Conservation (phyloP, 1,139 yeast genomes). For the Taphrina confusa region DNA sequence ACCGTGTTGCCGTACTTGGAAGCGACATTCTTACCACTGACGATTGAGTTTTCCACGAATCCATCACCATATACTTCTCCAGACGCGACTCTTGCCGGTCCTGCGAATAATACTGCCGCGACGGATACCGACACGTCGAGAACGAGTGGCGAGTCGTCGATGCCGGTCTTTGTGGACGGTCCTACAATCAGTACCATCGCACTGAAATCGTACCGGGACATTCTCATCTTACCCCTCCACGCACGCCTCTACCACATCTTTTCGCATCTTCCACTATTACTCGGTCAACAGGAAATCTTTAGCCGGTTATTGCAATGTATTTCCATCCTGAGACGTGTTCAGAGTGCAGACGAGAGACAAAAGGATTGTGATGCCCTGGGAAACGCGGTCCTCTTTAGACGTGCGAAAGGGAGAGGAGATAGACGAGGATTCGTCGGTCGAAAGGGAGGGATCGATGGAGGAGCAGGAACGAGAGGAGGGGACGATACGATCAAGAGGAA, state of each 20-base stretch:
- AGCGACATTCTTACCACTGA: conserved; percentile 63
- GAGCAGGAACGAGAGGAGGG: too few relatives aligned
- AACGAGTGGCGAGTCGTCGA: not conserved
- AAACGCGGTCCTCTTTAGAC: conserved; percentile 33
- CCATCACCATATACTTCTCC: conserved; percentile 42
- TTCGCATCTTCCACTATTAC: conserved; percentile 31
- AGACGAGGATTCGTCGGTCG: conserved; percentile 33
- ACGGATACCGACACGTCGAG: not conserved
- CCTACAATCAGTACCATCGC: conserved; percentile 45
- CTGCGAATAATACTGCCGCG: not conserved
- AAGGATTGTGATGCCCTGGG: conserved; percentile 53
- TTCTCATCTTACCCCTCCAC: conserved; percentile 48
- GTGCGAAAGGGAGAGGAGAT: conserved; percentile 31
- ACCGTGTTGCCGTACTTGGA: conserved; percentile 59
- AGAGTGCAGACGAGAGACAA: conserved; percentile 57
- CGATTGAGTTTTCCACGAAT: conserved; percentile 52
- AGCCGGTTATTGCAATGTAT: conserved; percentile 58
- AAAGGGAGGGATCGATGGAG: conserved; percentile 8
- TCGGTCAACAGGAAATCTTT: conserved; percentile 43
- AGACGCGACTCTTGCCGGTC: not conserved
- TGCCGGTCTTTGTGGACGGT: not conserved
- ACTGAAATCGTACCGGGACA: conserved; percentile 47
- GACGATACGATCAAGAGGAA: too few relatives aligned
- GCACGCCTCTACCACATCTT: conserved; percentile 14
- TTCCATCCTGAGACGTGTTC: conserved; percentile 55